Evolutionary conservation across 164 flowering plant species (phyloP).

Genomic region (Chloranthus sessilifolius): DNA sequence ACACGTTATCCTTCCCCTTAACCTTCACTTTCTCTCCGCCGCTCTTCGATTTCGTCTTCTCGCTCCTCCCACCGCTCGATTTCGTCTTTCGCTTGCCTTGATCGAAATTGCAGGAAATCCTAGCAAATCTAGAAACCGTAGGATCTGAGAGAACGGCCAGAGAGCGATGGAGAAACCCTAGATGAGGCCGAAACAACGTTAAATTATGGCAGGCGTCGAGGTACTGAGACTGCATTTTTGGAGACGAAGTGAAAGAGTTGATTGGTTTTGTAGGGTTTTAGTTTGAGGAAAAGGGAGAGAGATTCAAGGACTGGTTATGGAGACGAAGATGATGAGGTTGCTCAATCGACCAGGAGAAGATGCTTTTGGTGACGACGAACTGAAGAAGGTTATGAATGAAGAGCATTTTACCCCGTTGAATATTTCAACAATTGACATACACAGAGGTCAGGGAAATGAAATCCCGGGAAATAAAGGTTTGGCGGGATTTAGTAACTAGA

Average conservation of each 20-base stretch:
- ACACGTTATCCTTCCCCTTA: conserved; percentile 73
- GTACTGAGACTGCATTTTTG: conserved; percentile 29
- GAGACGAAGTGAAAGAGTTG: neutral
- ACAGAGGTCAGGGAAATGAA: no score
- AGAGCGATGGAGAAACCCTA: conserved; percentile 20
- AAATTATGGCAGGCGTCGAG: conserved; percentile 23
- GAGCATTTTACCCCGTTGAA: no score
- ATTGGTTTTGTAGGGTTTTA: neutral
- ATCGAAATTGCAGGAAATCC: conserved; percentile 22
- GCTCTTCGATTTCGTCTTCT: conserved; percentile 9
- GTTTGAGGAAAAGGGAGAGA: neutral
- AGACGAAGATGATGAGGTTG: neutral
- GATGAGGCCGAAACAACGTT: conserved; percentile 10
- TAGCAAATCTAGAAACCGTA: conserved; percentile 5
- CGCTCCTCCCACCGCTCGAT: neutral
- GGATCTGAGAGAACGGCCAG: neutral
- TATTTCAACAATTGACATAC: no score
- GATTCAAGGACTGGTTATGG: no score
- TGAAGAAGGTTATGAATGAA: no score
- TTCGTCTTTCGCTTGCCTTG: conserved; percentile 14
- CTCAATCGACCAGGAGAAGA: neutral
- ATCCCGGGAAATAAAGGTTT: no score
- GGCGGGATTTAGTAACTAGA: no score
- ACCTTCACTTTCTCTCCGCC: conserved; percentile 18
- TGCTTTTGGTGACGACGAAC: no score